Percentiles rank a stretch among this genome's conserved stretches.
These are phyloP conservation scores for Lenwebbia sp. DNA, from an alignment of 345 rosid species.

Conservation along the genomic window DNA sequence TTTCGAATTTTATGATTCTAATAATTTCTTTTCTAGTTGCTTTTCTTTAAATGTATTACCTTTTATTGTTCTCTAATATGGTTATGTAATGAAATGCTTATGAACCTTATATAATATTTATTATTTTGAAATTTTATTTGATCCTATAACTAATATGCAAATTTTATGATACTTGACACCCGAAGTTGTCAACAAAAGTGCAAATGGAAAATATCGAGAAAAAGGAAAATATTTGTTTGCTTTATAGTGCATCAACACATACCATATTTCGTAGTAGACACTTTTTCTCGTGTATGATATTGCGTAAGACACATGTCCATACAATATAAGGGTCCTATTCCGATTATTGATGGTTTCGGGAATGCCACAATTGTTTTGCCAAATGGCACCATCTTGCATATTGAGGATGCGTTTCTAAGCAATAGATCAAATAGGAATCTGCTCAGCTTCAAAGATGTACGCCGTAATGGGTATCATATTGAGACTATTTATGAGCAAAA, in stretches of 20 bases:
- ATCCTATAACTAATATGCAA: neutral
- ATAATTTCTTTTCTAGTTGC: too few species aligned
- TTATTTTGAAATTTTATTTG: too few species aligned
- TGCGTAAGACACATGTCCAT: neutral
- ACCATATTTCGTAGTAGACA: neutral
- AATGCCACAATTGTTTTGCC: neutral
- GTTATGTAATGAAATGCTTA: too few species aligned
- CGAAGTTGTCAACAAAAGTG: neutral
- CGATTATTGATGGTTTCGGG: neutral
- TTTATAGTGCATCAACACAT: neutral
- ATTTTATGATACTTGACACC: neutral
- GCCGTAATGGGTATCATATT: neutral
- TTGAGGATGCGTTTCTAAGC: neutral
- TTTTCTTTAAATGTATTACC: neutral
- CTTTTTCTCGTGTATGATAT: neutral
- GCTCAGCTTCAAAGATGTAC: neutral
- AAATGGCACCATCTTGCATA: neutral
- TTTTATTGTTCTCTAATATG: too few species aligned
- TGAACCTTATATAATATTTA: too few species aligned
- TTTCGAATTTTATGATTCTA: too few species aligned
- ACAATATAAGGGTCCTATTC: neutral
- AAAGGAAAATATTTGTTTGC: neutral
- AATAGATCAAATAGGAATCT: neutral
- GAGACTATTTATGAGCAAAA: neutral
- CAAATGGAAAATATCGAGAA: neutral